A percentile compares a stretch with the other conserved stretches of the same genome.
phyloP scores from a whole-genome alignment of 768 basidiomycete species.

The Tulasnella sp. region DNA sequence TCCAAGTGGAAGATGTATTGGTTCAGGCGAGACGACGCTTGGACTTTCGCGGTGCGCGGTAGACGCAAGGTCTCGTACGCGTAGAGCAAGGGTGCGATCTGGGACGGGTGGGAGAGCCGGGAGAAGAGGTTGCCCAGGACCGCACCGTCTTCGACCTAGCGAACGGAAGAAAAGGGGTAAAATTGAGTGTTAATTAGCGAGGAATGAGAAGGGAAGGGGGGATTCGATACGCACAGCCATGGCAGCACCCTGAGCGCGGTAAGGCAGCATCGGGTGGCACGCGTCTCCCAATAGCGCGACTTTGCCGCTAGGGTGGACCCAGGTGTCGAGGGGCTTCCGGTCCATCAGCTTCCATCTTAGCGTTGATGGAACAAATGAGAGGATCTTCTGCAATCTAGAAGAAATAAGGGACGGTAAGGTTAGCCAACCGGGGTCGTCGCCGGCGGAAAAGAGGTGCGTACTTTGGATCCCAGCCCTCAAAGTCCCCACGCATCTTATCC shows the following conservation, averaged over 20 bases:
- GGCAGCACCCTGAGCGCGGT: constrained; percentile 59
- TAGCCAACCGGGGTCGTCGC: neutral
- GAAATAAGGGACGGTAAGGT: neutral
- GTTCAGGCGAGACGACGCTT: constrained; percentile 55
- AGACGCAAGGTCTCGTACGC: constrained; percentile 60
- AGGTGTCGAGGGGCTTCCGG: constrained; percentile 52
- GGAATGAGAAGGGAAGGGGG: neutral
- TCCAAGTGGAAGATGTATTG: constrained; percentile 59
- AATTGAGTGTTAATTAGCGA: neutral
- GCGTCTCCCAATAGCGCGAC: constrained; percentile 58
- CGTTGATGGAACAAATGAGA: constrained; percentile 52
- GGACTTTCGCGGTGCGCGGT: constrained; percentile 54
- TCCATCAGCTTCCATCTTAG: constrained; percentile 57
- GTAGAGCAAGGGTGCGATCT: constrained; percentile 52
- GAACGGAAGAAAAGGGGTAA: neutral
- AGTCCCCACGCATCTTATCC: constrained; percentile 54
- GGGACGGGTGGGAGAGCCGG: constrained; percentile 48
- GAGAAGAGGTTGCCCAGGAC: constrained; percentile 57
- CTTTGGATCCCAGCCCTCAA: constrained; percentile 53
- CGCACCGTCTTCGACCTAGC: constrained; percentile 51
- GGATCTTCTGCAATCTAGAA: constrained; percentile 49
- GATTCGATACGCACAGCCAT: constrained; percentile 45
- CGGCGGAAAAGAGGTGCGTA: neutral
- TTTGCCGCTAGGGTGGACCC: constrained; percentile 53
- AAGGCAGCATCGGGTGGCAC: constrained; percentile 63